Conservation (phyloP, 768 basidiomycete species). For the Lentinula boryana region DNA sequence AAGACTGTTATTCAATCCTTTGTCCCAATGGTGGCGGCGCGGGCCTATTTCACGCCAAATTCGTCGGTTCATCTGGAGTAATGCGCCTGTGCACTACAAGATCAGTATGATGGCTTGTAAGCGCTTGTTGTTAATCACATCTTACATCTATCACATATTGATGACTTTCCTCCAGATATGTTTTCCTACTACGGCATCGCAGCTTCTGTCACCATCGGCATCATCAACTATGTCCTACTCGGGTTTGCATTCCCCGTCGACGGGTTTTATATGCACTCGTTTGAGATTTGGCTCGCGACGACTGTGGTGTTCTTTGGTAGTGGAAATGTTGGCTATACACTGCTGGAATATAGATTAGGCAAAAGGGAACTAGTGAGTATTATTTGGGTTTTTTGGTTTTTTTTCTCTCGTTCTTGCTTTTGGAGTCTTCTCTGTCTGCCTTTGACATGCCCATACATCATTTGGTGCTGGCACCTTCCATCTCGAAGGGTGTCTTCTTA, state of each 20-base stretch:
- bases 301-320: constrained; percentile 45
- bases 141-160: not conserved
- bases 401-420: not conserved
- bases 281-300: constrained; percentile 50
- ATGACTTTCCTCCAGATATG: constrained; percentile 30
- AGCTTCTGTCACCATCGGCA: constrained; percentile 35
- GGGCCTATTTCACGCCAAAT: constrained; percentile 77
- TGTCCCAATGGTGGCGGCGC: constrained; percentile 66
- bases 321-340: constrained; percentile 40
- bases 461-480: no score
- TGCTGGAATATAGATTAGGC: constrained; percentile 46
- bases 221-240: constrained; percentile 45
- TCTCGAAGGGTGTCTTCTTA: no score
- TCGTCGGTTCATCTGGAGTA: constrained; percentile 71
- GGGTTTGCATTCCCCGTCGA: constrained; percentile 45
- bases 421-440: not conserved
- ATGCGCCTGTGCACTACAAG: constrained; percentile 77
- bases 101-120: constrained; percentile 67
- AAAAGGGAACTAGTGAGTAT: constrained; percentile 14
- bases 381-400: constrained; percentile 3
- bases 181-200: constrained; percentile 54
- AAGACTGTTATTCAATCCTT: constrained; percentile 78
- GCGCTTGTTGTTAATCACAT: constrained; percentile 12
- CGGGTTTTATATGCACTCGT: constrained; percentile 48
- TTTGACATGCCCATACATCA: not conserved